Conservation (phyloP, 495 filamentous ascomycete genomes). For the Collariella sp. region DNA sequence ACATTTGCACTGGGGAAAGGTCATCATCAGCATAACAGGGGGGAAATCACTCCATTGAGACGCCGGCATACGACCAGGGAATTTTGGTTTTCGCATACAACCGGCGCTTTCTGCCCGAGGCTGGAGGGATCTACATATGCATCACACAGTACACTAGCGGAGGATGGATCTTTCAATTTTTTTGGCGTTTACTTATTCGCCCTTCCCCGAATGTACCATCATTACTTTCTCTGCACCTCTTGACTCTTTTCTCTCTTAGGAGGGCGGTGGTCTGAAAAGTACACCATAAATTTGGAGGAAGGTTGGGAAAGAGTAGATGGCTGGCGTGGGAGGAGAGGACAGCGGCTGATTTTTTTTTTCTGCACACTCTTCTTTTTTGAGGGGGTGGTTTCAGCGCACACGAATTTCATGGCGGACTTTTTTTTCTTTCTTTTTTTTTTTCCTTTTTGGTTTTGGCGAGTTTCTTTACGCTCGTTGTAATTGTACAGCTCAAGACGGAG, state of each 20-base stretch:
- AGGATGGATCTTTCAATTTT: slow-evolving; percentile 27
- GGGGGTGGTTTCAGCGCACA: slow-evolving; percentile 6
- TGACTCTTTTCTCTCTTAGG: slow-evolving; percentile 14
- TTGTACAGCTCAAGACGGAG: slow-evolving; percentile 4
- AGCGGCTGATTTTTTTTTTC: not conserved
- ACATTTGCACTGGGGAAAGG: not conserved
- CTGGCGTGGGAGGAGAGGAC: not conserved
- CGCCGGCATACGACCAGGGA: slow-evolving; percentile 6
- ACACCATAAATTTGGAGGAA: not conserved
- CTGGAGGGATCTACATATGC: not conserved
- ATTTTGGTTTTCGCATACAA: not conserved
- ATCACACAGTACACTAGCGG: slow-evolving; percentile 6
- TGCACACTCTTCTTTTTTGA: slow-evolving; percentile 13
- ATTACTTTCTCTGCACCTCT: slow-evolving; percentile 1
- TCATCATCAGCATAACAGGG: not conserved
- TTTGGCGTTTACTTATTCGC: slow-evolving; percentile 25
- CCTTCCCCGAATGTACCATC: slow-evolving; percentile 27
- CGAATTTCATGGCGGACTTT: not conserved
- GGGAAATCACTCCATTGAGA: slow-evolving; percentile 10
- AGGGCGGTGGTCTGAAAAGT: slow-evolving; percentile 22
- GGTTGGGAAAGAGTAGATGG: not conserved
- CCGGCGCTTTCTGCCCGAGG: not conserved
- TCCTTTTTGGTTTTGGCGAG: too few relatives aligned
- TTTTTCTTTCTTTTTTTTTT: not conserved
- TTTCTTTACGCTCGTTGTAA: slow-evolving; percentile 6